Conservation (phyloP, 73 alveolate genomes). For the Stentor roeselii region DNA sequence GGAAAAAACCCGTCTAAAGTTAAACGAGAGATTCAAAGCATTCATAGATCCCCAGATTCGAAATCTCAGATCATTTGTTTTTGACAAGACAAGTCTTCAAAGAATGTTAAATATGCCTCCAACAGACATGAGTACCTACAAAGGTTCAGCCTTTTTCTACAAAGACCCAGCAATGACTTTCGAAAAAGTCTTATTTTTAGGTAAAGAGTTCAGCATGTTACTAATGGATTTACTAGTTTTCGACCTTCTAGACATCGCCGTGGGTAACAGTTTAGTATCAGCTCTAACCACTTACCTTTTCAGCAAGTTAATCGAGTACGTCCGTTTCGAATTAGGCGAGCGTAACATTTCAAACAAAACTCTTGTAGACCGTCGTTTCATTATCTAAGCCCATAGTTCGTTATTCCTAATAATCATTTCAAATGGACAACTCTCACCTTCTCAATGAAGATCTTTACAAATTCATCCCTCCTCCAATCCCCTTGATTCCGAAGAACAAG, state of each 20-base stretch:
- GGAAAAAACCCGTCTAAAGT: constrained; percentile 52
- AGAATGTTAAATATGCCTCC: constrained; percentile 83
- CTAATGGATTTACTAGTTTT: constrained; percentile 60
- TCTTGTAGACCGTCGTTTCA: constrained; percentile 72
- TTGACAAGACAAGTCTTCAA: constrained; percentile 50
- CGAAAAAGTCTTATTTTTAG: constrained; percentile 65
- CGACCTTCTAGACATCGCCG: constrained; percentile 46
- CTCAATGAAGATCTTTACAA: constrained; percentile 16
- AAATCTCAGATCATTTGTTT: constrained; percentile 49
- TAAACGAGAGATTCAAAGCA: constrained; percentile 58
- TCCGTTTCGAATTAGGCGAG: constrained; percentile 62
- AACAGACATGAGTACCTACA: constrained; percentile 41
- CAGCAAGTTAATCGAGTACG: constrained; percentile 47
- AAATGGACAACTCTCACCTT: no score
- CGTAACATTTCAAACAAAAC: constrained; percentile 71
- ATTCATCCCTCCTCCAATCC: constrained; percentile 20
- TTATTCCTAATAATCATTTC: no score
- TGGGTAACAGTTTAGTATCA: constrained; percentile 51
- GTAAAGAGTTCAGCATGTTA: constrained; percentile 69
- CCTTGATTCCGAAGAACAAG: constrained; percentile 16
- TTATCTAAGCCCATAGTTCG: no score
- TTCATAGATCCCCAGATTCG: constrained; percentile 62
- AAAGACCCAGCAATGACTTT: constrained; percentile 69
- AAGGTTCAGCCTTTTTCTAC: constrained; percentile 67
- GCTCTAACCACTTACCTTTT: constrained; percentile 65